Percentiles rank a stretch among this genome's conserved stretches.
phyloP scores from a whole-genome alignment of 345 rosid species.

The Populus euphratica region DNA sequence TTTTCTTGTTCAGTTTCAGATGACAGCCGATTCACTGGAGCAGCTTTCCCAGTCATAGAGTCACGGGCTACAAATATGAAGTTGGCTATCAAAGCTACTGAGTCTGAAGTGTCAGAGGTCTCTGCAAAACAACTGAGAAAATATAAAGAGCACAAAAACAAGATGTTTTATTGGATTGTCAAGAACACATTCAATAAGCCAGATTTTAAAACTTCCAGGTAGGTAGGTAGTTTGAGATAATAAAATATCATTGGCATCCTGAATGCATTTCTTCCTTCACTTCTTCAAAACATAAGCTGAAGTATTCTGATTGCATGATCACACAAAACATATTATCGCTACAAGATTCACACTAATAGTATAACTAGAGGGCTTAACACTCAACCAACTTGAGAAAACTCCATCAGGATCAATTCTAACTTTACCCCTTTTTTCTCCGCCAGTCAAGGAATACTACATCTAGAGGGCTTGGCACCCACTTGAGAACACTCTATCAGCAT shows the following conservation, averaged over 20 bases:
- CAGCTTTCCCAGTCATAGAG: constrained; percentile 72
- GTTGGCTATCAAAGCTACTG: constrained; percentile 60
- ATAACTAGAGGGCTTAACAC: not conserved
- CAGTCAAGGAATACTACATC: not conserved
- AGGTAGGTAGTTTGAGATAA: not conserved
- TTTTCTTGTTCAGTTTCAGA: constrained; percentile 66
- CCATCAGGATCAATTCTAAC: not conserved
- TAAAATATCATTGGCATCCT: too few relatives aligned
- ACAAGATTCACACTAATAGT: not conserved
- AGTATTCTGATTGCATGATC: not conserved
- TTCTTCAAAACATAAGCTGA: not conserved
- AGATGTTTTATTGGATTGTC: not conserved
- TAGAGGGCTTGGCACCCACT: not conserved
- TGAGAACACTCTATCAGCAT: not conserved
- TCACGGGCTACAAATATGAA: constrained; percentile 86
- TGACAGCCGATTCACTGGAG: constrained; percentile 59
- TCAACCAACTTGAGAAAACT: not conserved
- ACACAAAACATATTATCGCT: not conserved
- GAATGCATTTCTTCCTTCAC: not conserved
- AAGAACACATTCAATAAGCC: not conserved
- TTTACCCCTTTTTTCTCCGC: too few relatives aligned
- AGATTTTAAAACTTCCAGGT: not conserved
- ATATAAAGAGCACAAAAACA: not conserved
- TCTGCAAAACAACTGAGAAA: constrained; percentile 32
- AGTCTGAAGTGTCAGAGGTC: constrained; percentile 39